Conservation (phyloP, 305 asterid genomes). For the Fraxinus floribunda region DNA sequence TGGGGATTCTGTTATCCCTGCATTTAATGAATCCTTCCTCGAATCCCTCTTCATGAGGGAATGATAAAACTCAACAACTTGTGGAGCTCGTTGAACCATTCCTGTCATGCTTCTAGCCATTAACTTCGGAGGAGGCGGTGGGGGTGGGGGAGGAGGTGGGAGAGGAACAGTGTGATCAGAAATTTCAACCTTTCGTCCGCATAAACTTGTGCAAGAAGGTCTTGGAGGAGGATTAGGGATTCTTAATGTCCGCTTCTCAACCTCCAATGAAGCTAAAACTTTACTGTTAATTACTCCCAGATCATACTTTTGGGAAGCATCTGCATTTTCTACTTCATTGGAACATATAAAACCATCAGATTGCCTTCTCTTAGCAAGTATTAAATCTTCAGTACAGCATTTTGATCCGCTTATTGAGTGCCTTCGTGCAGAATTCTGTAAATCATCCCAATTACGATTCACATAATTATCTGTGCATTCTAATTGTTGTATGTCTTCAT, state of each 20-base stretch:
- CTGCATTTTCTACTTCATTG: constrained; percentile 57
- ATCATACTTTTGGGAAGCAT: constrained; percentile 46
- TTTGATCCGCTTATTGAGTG: constrained; percentile 82
- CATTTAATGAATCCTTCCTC: constrained; percentile 68
- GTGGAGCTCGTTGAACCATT: constrained; percentile 82
- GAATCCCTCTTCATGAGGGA: constrained; percentile 91
- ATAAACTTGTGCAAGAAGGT: constrained; percentile 49
- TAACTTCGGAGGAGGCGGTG: constrained; percentile 64
- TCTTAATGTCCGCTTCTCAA: constrained; percentile 68
- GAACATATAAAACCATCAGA: constrained; percentile 75
- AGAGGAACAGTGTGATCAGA: constrained; percentile 33
- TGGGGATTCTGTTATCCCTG: constrained; percentile 59
- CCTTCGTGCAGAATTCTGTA: constrained; percentile 48
- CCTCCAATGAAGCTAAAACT: constrained; percentile 54
- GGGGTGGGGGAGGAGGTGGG: constrained; percentile 74
- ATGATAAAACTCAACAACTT: constrained; percentile 88
- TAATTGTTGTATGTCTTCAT: constrained; percentile 58
- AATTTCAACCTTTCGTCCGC: constrained; percentile 40
- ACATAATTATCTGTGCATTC: constrained; percentile 36
- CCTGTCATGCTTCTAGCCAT: constrained; percentile 40
- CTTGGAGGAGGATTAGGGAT: constrained; percentile 92
- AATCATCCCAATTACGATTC: constrained; percentile 42
- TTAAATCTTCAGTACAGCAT: constrained; percentile 48
- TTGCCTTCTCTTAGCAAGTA: constrained; percentile 58
- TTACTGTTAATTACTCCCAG: constrained; percentile 43